phyloP scores from a whole-genome alignment of 2,329 filamentous ascomycete species.

The Trichoderma hamatum region DNA sequence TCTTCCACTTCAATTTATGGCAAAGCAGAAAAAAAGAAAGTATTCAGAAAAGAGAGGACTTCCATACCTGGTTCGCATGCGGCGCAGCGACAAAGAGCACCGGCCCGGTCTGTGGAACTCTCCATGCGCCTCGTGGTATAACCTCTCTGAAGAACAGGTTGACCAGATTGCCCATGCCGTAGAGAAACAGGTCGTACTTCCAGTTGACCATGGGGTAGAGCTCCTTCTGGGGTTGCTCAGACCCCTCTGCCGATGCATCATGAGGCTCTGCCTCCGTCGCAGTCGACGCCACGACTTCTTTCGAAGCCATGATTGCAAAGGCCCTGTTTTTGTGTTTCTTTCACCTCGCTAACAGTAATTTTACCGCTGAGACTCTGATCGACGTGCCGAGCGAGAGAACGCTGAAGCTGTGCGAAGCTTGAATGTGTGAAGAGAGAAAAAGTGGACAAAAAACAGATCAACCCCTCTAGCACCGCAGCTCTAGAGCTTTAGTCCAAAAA shows the following conservation, averaged over 20 bases:
- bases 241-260: conserved; percentile 12
- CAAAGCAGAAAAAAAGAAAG: neutral
- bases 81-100: conserved; percentile 95
- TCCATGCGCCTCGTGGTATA: conserved; percentile 92
- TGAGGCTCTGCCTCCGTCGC: conserved; percentile 30
- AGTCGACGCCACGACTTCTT: conserved; percentile 34
- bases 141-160: conserved; percentile 99
- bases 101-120: conserved; percentile 83
- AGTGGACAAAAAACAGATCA: conserved; percentile 17
- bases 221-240: conserved; percentile 49
- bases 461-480: conserved; percentile 8
- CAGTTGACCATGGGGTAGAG: conserved; percentile 70
- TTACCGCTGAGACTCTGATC: neutral
- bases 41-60: neutral
- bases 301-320: conserved; percentile 26
- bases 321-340: neutral
- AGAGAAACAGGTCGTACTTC: conserved; percentile 78
- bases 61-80: conserved; percentile 85
- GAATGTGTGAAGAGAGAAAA: neutral
- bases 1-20: neutral
- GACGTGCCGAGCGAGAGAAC: neutral
- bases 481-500: conserved; percentile 11
- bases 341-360: neutral
- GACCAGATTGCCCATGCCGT: conserved; percentile 78
- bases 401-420: neutral